phyloP scores from a whole-genome alignment of 345 rosid species.

The Bretschneidera sinensis region DNA sequence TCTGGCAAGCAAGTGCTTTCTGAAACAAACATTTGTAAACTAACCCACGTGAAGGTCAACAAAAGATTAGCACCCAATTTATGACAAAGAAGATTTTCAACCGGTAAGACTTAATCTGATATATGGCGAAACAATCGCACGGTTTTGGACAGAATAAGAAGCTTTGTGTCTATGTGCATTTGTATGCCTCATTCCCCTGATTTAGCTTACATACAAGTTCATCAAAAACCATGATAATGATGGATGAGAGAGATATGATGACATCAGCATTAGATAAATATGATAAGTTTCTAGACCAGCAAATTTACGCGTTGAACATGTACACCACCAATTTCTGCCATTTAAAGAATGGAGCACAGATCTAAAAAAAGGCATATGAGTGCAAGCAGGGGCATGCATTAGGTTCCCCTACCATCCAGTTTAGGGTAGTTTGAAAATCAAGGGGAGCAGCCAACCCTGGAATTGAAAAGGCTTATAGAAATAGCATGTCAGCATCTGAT shows the following conservation, averaged over 20 bases:
- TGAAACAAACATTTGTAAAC: not conserved
- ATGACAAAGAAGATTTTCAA: not conserved
- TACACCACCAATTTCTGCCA: not conserved
- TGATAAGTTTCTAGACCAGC: not conserved
- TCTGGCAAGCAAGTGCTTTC: slow-evolving; percentile 8
- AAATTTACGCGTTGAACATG: not conserved
- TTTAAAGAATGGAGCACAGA: not conserved
- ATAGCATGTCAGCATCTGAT: not conserved
- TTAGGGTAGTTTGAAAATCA: too few species aligned
- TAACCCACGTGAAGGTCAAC: not conserved
- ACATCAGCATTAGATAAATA: not conserved
- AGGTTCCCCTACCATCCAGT: too few species aligned
- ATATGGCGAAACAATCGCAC: not conserved
- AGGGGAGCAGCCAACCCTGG: too few species aligned
- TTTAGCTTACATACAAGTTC: not conserved
- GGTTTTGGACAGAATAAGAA: not conserved
- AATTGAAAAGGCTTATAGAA: not conserved
- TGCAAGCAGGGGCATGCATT: too few species aligned
- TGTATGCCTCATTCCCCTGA: not conserved
- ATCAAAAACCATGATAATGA: not conserved
- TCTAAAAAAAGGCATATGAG: not conserved
- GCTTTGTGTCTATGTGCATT: too few species aligned
- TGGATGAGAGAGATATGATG: not conserved
- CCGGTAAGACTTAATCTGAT: not conserved
- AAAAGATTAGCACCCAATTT: not conserved